A percentile compares a stretch with the other conserved stretches of the same genome.
These are phyloP conservation scores for Eucalyptus cladocalyx DNA, from an alignment of 345 rosid genomes.

Conservation along the genomic window DNA sequence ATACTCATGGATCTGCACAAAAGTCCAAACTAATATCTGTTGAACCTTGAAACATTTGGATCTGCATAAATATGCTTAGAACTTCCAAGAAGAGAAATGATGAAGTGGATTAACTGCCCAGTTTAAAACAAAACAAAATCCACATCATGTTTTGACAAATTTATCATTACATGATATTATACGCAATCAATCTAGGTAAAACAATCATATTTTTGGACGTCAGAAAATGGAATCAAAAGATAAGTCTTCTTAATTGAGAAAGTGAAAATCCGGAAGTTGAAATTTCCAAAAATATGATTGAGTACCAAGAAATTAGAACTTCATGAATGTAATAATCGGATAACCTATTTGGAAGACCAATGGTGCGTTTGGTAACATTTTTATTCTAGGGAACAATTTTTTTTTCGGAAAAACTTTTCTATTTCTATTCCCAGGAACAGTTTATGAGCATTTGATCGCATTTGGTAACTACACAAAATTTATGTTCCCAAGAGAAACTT, in stretches of 20 bases:
- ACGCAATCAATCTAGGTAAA: background rate
- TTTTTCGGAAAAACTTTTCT: too few relatives aligned
- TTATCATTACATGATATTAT: background rate
- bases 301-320: background rate
- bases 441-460: accelerated
- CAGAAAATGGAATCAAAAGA: background rate
- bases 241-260: background rate
- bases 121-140: background rate
- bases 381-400: too few relatives aligned
- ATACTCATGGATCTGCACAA: background rate
- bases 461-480: too few relatives aligned
- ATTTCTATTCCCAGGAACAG: accelerated
- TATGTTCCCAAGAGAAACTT: accelerated
- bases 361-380: too few relatives aligned
- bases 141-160: background rate
- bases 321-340: background rate
- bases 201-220: background rate
- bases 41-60: background rate
- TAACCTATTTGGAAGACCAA: background rate
- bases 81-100: background rate
- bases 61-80: background rate
- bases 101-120: background rate
- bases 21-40: background rate
- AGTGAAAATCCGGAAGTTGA: background rate
- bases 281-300: background rate